phyloP scores from a whole-genome alignment of 768 basidiomycete genomes.

The Collybia sp. region DNA sequence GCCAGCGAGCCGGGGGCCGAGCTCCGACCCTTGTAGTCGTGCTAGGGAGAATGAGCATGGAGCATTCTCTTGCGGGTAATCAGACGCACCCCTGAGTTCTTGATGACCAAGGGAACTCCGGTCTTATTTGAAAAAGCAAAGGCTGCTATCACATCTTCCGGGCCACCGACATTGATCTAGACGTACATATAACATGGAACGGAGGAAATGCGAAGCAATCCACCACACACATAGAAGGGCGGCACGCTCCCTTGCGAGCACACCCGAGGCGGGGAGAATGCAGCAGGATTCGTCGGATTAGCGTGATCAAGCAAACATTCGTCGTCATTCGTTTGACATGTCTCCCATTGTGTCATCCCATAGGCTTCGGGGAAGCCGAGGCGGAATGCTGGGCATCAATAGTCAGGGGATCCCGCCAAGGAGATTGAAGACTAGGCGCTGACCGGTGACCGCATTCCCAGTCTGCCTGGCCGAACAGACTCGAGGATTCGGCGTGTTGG shows the following conservation, averaged over 20 bases:
- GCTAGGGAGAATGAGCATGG: conserved; percentile 12
- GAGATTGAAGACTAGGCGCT: neutral
- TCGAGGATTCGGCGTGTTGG: conserved; percentile 9
- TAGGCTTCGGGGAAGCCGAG: conserved; percentile 10
- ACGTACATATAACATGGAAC: neutral
- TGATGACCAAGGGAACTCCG: conserved; percentile 33
- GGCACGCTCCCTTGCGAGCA: neutral
- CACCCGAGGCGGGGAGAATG: neutral
- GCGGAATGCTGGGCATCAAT: neutral
- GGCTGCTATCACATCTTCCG: conserved; percentile 32
- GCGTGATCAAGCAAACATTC: neutral
- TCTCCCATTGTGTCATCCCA: neutral
- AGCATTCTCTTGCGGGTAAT: neutral
- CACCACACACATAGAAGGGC: neutral
- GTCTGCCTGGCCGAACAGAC: conserved; percentile 10
- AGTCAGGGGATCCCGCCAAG: neutral
- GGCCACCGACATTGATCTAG: conserved; percentile 28
- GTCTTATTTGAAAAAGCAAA: conserved; percentile 29
- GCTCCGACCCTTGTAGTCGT: conserved; percentile 41
- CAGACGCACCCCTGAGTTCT: conserved; percentile 22
- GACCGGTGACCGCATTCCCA: conserved; percentile 15
- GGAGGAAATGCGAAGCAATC: neutral
- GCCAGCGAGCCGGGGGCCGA: conserved; percentile 34
- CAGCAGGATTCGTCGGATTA: neutral
- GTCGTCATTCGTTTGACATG: neutral